These are phyloP conservation scores for Candida alai DNA, from an alignment of 805 yeast genomes.

Conservation along the genomic window DNA sequence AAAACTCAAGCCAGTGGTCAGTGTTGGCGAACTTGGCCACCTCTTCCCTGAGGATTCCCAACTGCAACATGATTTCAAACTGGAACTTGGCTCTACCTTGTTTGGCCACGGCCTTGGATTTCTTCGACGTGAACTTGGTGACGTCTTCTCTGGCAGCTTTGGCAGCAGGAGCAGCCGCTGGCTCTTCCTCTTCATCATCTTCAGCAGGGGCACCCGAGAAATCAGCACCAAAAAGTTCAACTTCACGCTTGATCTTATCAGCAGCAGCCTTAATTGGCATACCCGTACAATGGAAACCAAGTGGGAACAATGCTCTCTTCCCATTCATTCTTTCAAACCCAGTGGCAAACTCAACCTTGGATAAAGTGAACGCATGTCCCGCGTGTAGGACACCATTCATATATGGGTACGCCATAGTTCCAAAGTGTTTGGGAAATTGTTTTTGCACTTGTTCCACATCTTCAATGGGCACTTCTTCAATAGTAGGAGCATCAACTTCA, in stretches of 20 bases:
- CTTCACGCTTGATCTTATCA: constrained; percentile 89
- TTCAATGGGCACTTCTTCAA: constrained; percentile 50
- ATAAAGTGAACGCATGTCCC: constrained; percentile 93
- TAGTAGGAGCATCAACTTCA: constrained; percentile 83
- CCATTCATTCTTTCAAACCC: constrained; percentile 97
- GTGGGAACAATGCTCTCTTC: constrained; percentile 85
- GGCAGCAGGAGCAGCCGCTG: constrained; percentile 24
- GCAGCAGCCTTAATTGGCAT: constrained; percentile 97
- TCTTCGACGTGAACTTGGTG: constrained; percentile 88
- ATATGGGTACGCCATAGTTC: constrained; percentile 97
- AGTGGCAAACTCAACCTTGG: constrained; percentile 86
- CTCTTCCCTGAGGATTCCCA: constrained; percentile 82
- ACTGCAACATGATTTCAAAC: constrained; percentile 92
- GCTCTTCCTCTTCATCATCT: constrained; percentile 43
- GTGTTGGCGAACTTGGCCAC: constrained; percentile 88
- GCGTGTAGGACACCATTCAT: constrained; percentile 99
- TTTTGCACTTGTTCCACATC: constrained; percentile 67
- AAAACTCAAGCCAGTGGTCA: constrained; percentile 81
- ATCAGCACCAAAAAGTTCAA: constrained; percentile 84
- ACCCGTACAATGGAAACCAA: constrained; percentile 99
- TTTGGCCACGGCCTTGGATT: constrained; percentile 91
- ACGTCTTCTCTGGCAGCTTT: constrained; percentile 57
- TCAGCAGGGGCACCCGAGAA: constrained; percentile 66
- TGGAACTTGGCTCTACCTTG: constrained; percentile 93
- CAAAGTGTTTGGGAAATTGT: constrained; percentile 80